Base-by-base conservation (phyloP, 2,329 filamentous ascomycete genomes). In the Aspergillus piperis region DNA sequence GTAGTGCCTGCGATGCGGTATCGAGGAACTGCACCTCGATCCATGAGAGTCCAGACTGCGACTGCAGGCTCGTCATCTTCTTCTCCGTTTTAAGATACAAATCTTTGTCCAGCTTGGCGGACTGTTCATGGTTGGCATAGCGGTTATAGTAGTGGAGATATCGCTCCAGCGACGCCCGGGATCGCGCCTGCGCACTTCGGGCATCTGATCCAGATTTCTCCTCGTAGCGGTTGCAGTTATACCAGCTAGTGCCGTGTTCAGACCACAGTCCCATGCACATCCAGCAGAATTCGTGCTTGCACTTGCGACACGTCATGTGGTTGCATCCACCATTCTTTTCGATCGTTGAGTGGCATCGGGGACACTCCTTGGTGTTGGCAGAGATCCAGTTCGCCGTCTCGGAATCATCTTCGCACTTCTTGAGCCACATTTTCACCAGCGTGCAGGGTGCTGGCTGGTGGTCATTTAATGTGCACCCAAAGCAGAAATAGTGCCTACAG, bases 241-340 rank as follows among this genome's bases (percentile, higher is more conserved):
- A 99, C 95, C 95, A 99, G 78, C 92, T 96, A 3, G 94, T 99
- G 64, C 95, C 95, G 74, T 99, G 95, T 77, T 99, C 95, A 1
- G 92, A 96, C 95, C 95, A 99, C 0, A 96, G 82, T 0, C 95
- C 95, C 95, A 99, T 99, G 73, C 95, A 99, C 90, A 99, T 98
- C 95, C 95, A 99, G 80, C 95, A 99, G 72, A 99, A 97, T 72
- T 97, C 93, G 72, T 97, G 89, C 71, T 92, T 92, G 81, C 93
- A 97, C 77, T 97, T 97, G 59, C 93, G 84, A 75, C 93, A 97
- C 0, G 93, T 97, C 93, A 97, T 97, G 76, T 97, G 93, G 79
- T 97, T 97, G 81, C 93, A 97, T 3, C 93, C 93, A 55, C 93
- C 93, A 67, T 99, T 99, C 85, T 99, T 99, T 79, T 99, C 95